phyloP scores from a whole-genome alignment of 2,329 filamentous ascomycete species.

The Trichoderma lentiforme region DNA sequence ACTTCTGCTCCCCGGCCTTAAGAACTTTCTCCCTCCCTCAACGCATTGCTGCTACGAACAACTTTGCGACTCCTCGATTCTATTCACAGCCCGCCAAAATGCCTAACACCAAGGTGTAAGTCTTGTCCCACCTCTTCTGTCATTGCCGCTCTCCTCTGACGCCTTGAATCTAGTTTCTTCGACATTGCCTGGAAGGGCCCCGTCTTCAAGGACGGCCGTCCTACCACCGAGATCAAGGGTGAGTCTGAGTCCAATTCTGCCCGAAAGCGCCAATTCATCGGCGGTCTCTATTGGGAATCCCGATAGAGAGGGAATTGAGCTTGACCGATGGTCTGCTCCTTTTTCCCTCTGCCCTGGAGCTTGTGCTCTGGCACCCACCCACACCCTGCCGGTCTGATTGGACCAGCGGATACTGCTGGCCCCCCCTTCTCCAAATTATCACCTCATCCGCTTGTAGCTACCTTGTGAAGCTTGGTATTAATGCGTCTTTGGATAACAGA shows the following conservation, averaged over 20 bases:
- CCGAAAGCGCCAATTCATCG: background rate
- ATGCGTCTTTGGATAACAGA: constrained; percentile 43
- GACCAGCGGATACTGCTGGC: background rate
- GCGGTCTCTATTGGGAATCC: background rate
- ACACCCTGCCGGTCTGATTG: background rate
- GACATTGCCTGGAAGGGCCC: constrained; percentile 72
- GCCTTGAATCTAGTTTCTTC: constrained; percentile 55
- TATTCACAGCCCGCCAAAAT: constrained; percentile 67
- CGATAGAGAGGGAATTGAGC: background rate
- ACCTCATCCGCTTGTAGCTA: background rate
- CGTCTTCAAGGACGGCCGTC: constrained; percentile 57
- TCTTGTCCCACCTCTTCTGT: constrained; percentile 27
- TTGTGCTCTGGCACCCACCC: background rate
- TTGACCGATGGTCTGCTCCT: background rate
- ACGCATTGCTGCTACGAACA: constrained; percentile 39
- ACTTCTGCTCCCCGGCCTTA: constrained; percentile 38
- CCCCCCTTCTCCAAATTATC: background rate
- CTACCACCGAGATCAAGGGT: constrained; percentile 58
- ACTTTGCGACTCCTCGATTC: constrained; percentile 40
- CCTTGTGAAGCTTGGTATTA: constrained; percentile 19
- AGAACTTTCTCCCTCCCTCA: constrained; percentile 42
- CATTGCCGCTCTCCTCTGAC: constrained; percentile 22
- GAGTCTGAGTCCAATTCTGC: constrained; percentile 48
- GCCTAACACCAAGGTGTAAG: constrained; percentile 65
- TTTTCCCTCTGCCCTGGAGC: background rate